Percentiles rank a stretch among this genome's conserved stretches.
Evolutionary conservation across 2,329 filamentous ascomycete genomes (phyloP).

Genomic region (Ceratocystis harringtonii): DNA sequence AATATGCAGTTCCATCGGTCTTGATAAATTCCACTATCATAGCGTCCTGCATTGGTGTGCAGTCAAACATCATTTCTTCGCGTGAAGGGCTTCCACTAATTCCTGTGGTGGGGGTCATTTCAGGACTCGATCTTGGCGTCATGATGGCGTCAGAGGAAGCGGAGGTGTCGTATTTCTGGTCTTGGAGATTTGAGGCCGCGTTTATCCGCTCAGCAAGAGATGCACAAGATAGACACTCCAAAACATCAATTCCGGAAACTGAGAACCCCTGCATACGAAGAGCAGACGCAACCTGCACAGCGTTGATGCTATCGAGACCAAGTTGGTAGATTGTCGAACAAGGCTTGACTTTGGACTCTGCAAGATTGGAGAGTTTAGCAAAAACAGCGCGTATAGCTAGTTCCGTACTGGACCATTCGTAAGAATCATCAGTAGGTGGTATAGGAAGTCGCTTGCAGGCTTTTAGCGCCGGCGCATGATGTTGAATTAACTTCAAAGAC

Average conservation of each 20-base stretch:
- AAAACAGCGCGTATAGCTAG: constrained; percentile 39
- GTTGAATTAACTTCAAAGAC: neutral
- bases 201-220: neutral
- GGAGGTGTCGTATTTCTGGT: neutral
- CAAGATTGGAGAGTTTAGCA: constrained; percentile 40
- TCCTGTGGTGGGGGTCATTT: neutral
- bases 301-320: constrained; percentile 85
- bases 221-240: constrained; percentile 30
- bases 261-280: constrained; percentile 45
- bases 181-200: neutral
- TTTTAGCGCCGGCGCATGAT: neutral
- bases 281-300: constrained; percentile 57
- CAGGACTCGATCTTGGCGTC: constrained; percentile 9
- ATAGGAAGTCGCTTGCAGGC: neutral
- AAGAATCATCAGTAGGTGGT: neutral
- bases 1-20: constrained; percentile 53
- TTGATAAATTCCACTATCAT: constrained; percentile 63
- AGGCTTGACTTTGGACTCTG: constrained; percentile 35
- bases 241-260: constrained; percentile 56
- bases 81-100: neutral
- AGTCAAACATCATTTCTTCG: constrained; percentile 26
- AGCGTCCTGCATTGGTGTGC: constrained; percentile 63
- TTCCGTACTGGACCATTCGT: constrained; percentile 39
- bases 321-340: constrained; percentile 67
- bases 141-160: neutral